These are phyloP conservation scores for Chrysanthemum lavandulifolium DNA, from an alignment of 129 eudicot species.

Conservation along the genomic window DNA sequence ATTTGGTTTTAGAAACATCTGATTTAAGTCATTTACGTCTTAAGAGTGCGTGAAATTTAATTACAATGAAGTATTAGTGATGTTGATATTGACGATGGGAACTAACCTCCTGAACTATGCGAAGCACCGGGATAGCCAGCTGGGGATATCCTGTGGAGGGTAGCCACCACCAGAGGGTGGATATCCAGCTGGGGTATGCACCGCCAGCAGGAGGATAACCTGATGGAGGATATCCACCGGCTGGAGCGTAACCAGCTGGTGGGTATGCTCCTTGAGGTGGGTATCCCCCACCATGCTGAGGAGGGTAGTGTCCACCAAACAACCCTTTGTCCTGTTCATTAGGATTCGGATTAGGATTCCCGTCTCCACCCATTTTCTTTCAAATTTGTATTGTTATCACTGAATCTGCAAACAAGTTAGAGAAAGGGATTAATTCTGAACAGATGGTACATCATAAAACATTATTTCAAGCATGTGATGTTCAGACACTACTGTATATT, in stretches of 20 bases:
- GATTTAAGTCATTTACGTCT: neutral
- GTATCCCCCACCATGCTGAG: constrained; percentile 48
- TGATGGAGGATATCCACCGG: constrained; percentile 37
- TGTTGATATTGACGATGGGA: constrained; percentile 1
- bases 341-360: constrained; percentile 27
- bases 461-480: neutral
- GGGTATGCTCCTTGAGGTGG: constrained; percentile 43
- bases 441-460: neutral
- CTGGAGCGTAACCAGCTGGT: constrained; percentile 33
- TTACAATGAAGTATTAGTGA: constrained; percentile 6
- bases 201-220: constrained; percentile 40
- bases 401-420: constrained; percentile 7
- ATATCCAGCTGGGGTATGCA: constrained; percentile 34
- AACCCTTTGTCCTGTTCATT: constrained; percentile 57
- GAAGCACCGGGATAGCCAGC: constrained; percentile 31
- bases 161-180: constrained; percentile 25
- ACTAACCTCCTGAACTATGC: constrained; percentile 38
- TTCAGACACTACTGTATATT: neutral
- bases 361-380: constrained; percentile 58
- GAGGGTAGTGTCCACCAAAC: constrained; percentile 38
- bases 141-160: constrained; percentile 17
- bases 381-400: constrained; percentile 11
- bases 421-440: neutral
- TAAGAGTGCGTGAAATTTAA: neutral
- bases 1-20: neutral